Conservation (phyloP, 257 asterid genomes). For the Rauvolfia tetraphylla region DNA sequence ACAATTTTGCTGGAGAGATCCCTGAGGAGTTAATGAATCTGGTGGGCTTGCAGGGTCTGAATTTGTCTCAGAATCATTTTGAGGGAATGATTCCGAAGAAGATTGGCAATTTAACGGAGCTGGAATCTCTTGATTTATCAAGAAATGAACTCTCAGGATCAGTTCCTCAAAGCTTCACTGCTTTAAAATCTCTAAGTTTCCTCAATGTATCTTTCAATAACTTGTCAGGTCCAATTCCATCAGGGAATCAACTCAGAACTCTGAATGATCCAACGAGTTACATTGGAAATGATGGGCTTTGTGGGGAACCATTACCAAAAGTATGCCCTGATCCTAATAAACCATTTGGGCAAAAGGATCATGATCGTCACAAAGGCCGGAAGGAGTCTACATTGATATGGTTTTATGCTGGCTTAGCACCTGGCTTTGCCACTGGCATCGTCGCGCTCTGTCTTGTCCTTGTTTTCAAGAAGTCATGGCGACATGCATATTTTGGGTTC, state of each 20-base stretch:
- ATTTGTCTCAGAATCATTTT: conserved; percentile 22
- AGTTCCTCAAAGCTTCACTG: conserved; percentile 24
- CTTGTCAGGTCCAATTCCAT: conserved; percentile 28
- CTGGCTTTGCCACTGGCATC: conserved; percentile 26
- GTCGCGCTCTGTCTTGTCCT: conserved; percentile 11
- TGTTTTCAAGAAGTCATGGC: conserved; percentile 13
- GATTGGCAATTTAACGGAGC: conserved; percentile 23
- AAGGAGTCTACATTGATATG: background rate
- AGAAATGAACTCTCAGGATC: conserved; percentile 21
- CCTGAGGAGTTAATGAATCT: conserved; percentile 9
- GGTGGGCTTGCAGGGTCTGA: conserved; percentile 7
- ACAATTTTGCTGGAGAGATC: conserved; percentile 13
- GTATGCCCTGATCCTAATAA: background rate
- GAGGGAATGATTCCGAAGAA: conserved; percentile 23
- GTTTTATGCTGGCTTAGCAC: conserved; percentile 6
- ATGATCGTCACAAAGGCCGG: background rate
- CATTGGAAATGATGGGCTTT: background rate
- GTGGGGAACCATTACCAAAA: conserved; percentile 3
- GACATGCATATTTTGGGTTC: conserved; percentile 13
- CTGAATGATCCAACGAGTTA: conserved; percentile 14
- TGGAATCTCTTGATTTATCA: conserved; percentile 32
- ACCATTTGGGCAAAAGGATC: background rate
- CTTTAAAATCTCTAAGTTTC: conserved; percentile 24
- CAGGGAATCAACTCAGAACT: conserved; percentile 17
- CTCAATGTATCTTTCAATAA: conserved; percentile 29